Percentiles rank a stretch among this genome's conserved stretches.
Conservation (phyloP, 2,329 filamentous ascomycete species). For the Ophiocordyceps camponoti-leonardi region DNA sequence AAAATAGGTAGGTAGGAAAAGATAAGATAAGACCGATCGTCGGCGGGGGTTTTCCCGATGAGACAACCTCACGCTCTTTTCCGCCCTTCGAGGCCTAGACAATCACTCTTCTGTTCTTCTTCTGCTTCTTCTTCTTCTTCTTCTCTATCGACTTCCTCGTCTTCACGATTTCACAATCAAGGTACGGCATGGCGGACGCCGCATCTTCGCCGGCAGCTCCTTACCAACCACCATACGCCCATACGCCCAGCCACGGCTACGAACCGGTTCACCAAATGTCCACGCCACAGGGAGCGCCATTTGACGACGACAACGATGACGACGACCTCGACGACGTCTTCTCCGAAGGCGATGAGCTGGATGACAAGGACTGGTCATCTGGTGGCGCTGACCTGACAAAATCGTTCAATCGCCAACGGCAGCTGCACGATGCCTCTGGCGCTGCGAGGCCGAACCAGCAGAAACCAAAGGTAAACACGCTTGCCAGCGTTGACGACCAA, state of each 20-base stretch:
- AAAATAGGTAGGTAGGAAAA: neutral
- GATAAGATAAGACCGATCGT: neutral
- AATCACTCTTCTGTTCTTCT: neutral
- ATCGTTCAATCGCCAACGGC: conserved; percentile 71
- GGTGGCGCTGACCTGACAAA: conserved; percentile 59
- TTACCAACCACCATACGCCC: conserved; percentile 26
- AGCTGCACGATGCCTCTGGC: conserved; percentile 37
- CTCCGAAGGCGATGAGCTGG: conserved; percentile 19
- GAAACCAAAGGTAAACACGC: conserved; percentile 64
- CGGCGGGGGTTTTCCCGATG: neutral
- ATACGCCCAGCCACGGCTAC: conserved; percentile 26
- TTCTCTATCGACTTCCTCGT: neutral
- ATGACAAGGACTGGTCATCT: conserved; percentile 40
- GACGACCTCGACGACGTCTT: conserved; percentile 12
- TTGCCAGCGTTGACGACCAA: conserved; percentile 70
- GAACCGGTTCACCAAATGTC: conserved; percentile 18
- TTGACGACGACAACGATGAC: conserved; percentile 7
- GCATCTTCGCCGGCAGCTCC: conserved; percentile 20
- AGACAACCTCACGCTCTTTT: neutral
- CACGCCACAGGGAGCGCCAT: conserved; percentile 2
- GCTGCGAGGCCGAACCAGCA: conserved; percentile 57
- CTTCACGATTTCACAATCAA: neutral
- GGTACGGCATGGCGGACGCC: conserved; percentile 1
- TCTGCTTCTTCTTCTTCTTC: neutral
- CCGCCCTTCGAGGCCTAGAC: neutral